Percentiles rank a stretch among this genome's conserved stretches.
phyloP scores from a whole-genome alignment of 495 filamentous ascomycete species.

The Hypoxylon perforatum region DNA sequence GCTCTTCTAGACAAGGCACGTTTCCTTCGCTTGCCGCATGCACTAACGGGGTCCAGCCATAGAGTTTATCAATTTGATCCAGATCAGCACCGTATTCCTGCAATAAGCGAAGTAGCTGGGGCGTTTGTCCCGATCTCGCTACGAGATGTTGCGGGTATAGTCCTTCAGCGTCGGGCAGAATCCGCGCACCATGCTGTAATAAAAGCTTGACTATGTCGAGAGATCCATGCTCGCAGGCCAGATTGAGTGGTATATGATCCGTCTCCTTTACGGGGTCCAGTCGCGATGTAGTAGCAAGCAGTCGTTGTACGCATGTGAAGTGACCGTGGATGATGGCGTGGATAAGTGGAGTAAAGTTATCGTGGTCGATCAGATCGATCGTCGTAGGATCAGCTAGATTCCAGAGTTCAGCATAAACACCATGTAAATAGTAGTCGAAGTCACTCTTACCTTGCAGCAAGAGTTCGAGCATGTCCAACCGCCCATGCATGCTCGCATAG shows the following conservation, averaged over 20 bases:
- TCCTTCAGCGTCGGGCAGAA: constrained; percentile 93
- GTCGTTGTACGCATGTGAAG: constrained; percentile 76
- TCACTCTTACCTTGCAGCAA: constrained; percentile 67
- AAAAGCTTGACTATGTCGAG: constrained; percentile 83
- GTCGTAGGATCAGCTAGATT: constrained; percentile 63
- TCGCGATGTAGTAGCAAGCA: constrained; percentile 77
- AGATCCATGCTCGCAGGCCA: constrained; percentile 93
- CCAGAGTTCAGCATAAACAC: constrained; percentile 22
- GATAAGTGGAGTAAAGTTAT: constrained; percentile 96
- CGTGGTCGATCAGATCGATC: constrained; percentile 88
- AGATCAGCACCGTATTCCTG: constrained; percentile 90
- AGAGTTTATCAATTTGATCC: constrained; percentile 91
- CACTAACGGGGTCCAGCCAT: constrained; percentile 96
- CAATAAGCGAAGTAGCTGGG: constrained; percentile 79
- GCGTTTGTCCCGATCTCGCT: constrained; percentile 85
- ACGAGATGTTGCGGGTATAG: constrained; percentile 98
- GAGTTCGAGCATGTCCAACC: constrained; percentile 81
- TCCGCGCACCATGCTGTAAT: constrained; percentile 76
- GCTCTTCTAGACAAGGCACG: constrained; percentile 81
- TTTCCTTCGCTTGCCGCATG: constrained; percentile 98
- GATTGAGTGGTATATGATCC: constrained; percentile 92
- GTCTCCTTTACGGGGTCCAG: constrained; percentile 84
- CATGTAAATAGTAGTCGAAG: neutral
- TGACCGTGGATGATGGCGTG: constrained; percentile 92
- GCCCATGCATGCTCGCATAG: constrained; percentile 95